These are phyloP conservation scores for Globisporangium solare DNA, from an alignment of 352 stramenopile genomes.

Conservation along the genomic window DNA sequence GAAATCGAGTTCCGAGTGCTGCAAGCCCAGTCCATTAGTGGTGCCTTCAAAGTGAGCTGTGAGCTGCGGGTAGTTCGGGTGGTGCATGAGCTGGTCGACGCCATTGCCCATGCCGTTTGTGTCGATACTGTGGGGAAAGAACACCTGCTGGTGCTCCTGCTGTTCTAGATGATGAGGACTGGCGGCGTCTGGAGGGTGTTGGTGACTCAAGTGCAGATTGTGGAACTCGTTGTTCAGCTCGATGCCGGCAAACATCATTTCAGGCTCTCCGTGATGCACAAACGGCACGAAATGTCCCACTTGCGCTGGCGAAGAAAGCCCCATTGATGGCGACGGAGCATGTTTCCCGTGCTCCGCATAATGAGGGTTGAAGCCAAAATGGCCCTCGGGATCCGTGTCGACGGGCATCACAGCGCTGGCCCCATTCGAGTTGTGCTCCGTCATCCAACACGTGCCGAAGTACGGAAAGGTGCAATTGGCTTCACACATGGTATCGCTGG, in stretches of 20 bases:
- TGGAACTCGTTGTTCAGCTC: slow-evolving; percentile 10
- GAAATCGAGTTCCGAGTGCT: no score
- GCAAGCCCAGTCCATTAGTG: no score
- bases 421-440: no score
- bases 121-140: background rate
- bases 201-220: slow-evolving; percentile 4
- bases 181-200: background rate
- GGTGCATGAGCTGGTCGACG: slow-evolving; percentile 2
- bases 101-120: background rate
- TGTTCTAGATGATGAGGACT: background rate
- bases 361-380: background rate
- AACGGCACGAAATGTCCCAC: slow-evolving; percentile 41
- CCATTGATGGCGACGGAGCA: slow-evolving; percentile 13
- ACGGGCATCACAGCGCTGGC: background rate
- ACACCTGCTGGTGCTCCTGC: background rate
- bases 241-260: slow-evolving; percentile 40
- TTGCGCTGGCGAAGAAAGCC: slow-evolving; percentile 25
- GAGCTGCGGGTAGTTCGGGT: background rate
- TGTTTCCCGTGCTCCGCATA: slow-evolving; percentile 17
- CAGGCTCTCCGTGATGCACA: slow-evolving; percentile 24
- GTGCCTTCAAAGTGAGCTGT: slow-evolving; percentile 1
- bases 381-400: background rate
- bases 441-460: no score
- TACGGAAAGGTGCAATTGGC: no score
- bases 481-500: no score